Evolutionary conservation across 1,284 basidiomycete species (phyloP).

Genomic region (Cerrena zonata): DNA sequence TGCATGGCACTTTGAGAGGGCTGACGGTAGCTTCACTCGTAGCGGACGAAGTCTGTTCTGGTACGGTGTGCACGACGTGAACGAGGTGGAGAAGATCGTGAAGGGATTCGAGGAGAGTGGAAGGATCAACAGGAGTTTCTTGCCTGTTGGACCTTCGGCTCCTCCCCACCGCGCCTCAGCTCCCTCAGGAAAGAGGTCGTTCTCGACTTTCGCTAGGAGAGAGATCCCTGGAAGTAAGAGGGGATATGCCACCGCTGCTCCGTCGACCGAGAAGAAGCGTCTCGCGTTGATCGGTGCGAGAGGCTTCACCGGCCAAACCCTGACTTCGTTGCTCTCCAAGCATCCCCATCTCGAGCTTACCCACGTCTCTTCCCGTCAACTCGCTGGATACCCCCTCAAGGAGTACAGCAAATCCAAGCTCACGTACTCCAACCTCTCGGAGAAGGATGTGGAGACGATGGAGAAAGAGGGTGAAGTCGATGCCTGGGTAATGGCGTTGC

Average conservation of each 20-base stretch:
- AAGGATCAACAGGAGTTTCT: conserved; percentile 65
- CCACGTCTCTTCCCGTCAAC: conserved; percentile 93
- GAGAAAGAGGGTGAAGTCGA: conserved; percentile 86
- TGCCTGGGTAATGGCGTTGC: conserved; percentile 96
- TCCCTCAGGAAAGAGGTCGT: conserved; percentile 43
- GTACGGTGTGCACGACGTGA: conserved; percentile 91
- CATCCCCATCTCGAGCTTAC: conserved; percentile 87
- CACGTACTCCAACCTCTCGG: conserved; percentile 75
- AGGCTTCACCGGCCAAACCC: conserved; percentile 90
- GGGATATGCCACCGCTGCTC: conserved; percentile 57
- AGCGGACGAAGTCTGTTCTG: conserved; percentile 93
- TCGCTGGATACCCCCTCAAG: conserved; percentile 77
- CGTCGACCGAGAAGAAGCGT: conserved; percentile 68
- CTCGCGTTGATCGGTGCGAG: conserved; percentile 95
- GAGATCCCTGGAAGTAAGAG: conserved; percentile 44
- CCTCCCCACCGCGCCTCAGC: conserved; percentile 52
- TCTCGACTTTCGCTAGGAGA: conserved; percentile 67
- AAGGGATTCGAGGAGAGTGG: conserved; percentile 80
- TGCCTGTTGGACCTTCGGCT: conserved; percentile 69
- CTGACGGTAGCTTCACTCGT: conserved; percentile 95
- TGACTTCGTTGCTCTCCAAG: conserved; percentile 77
- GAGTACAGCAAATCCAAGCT: conserved; percentile 80
- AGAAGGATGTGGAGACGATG: conserved; percentile 77
- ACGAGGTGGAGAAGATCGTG: conserved; percentile 85
- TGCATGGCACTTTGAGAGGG: conserved; percentile 97